Conservation (phyloP, 2,329 filamentous ascomycete species). For the Ceratocystis smalleyi region DNA sequence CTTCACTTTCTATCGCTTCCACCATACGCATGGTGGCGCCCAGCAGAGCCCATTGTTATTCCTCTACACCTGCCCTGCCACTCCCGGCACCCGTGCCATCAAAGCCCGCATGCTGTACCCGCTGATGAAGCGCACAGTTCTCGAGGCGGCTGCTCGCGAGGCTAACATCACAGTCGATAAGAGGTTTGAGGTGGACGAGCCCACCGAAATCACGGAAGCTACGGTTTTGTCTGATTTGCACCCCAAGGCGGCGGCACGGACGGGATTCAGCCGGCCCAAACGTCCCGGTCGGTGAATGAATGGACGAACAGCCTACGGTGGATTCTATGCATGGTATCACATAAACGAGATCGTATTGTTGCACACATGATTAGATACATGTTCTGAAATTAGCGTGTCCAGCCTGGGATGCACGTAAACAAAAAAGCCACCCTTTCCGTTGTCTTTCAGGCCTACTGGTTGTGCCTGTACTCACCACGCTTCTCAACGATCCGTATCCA, state of each 20-base stretch:
- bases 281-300: conserved; percentile 50
- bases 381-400: neutral
- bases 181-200: conserved; percentile 53
- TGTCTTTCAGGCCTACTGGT: neutral
- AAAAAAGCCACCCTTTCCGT: neutral
- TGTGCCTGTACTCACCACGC: neutral
- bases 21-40: conserved; percentile 38
- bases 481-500: neutral
- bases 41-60: conserved; percentile 51
- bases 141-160: conserved; percentile 49
- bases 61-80: conserved; percentile 64
- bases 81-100: conserved; percentile 50
- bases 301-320: neutral
- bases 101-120: conserved; percentile 80
- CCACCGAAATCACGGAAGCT: conserved; percentile 54
- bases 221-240: conserved; percentile 51
- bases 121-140: conserved; percentile 49
- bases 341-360: too few relatives aligned
- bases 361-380: neutral
- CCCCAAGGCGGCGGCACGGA: conserved; percentile 48
- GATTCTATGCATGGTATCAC: neutral
- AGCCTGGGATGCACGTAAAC: neutral
- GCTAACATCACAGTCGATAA: conserved; percentile 52
- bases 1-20: conserved; percentile 62
- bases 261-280: conserved; percentile 63